Evolutionary conservation across 305 asterid genomes (phyloP).

Genomic region (Fraxinus sp.): DNA sequence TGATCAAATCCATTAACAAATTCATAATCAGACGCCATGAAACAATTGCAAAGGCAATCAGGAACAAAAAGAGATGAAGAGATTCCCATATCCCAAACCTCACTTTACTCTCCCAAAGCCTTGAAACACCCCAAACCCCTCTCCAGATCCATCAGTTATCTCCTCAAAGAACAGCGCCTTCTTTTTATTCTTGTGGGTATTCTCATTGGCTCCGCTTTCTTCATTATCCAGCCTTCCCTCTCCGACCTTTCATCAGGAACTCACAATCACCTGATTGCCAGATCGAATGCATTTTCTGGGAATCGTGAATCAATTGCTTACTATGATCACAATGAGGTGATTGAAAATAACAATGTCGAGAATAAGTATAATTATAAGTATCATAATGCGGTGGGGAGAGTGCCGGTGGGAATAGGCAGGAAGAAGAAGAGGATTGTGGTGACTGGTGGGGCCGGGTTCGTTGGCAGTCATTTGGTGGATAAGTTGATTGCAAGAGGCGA

Average conservation of each 20-base stretch:
- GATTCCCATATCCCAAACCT: constrained; percentile 39
- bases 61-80: constrained; percentile 50
- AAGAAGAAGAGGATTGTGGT: constrained; percentile 86
- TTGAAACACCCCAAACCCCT: constrained; percentile 65
- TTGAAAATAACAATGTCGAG: not conserved
- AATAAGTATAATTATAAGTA: not conserved
- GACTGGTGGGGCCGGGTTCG: constrained; percentile 95
- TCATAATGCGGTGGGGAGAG: constrained; percentile 50
- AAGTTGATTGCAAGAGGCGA: constrained; percentile 82
- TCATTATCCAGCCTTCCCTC: constrained; percentile 60
- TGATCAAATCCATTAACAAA: not conserved
- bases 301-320: not conserved
- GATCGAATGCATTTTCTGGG: not conserved
- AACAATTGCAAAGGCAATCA: constrained; percentile 70
- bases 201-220: constrained; percentile 63
- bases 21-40: constrained; percentile 39
- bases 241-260: constrained; percentile 29
- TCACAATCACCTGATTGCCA: not conserved
- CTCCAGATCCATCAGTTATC: constrained; percentile 65
- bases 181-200: constrained; percentile 69
- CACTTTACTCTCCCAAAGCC: constrained; percentile 70
- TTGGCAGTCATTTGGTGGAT: constrained; percentile 94
- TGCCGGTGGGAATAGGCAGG: constrained; percentile 67
- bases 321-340: constrained; percentile 16
- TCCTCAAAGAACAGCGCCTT: constrained; percentile 71